phyloP scores from a whole-genome alignment of 257 asterid species.

The Lantana camara region DNA sequence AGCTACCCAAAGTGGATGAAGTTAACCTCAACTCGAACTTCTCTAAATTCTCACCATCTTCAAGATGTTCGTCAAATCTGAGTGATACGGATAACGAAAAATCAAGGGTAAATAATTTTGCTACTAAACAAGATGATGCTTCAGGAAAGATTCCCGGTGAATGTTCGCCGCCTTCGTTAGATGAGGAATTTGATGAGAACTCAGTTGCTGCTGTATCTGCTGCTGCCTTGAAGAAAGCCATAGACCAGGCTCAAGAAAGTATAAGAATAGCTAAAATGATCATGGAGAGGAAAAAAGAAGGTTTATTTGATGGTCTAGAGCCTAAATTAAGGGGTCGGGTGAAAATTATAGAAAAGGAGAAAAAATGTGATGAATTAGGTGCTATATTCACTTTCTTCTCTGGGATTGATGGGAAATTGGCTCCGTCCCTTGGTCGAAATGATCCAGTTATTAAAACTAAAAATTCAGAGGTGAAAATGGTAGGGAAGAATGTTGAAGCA shows the following conservation, averaged over 20 bases:
- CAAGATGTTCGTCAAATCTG: constrained; percentile 35
- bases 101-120: constrained; percentile 37
- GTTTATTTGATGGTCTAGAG: constrained; percentile 41
- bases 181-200: constrained; percentile 78
- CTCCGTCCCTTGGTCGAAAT: constrained; percentile 29
- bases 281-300: constrained; percentile 69
- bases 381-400: constrained; percentile 31
- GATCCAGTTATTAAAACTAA: constrained; percentile 32
- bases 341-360: constrained; percentile 41
- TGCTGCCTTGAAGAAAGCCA: constrained; percentile 78
- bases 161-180: constrained; percentile 48
- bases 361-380: constrained; percentile 34
- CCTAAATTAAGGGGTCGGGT: constrained; percentile 36
- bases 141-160: constrained; percentile 40
- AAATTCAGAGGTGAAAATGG: constrained; percentile 34
- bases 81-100: constrained; percentile 37
- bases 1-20: constrained; percentile 31
- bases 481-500: constrained; percentile 39
- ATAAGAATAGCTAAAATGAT: constrained; percentile 80
- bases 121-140: constrained; percentile 45
- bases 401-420: constrained; percentile 39
- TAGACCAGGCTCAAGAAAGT: constrained; percentile 91
- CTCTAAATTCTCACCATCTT: constrained; percentile 35
- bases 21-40: constrained; percentile 42
- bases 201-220: constrained; percentile 83